Base-by-base conservation (phyloP, 192 early-diverging fungal species). In the Linnemannia exigua region DNA sequence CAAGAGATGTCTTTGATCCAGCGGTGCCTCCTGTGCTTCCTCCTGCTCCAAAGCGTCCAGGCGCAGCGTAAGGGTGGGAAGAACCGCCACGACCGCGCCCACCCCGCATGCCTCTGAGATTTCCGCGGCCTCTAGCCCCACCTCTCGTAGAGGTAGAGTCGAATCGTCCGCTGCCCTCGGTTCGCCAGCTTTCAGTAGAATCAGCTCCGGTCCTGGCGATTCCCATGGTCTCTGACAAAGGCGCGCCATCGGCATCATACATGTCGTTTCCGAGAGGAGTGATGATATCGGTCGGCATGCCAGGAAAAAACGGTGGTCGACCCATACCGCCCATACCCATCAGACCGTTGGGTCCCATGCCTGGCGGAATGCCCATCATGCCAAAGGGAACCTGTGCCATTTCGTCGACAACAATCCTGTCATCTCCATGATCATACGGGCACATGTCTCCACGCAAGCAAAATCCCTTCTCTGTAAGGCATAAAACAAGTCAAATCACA, bases 401-500 rank as follows among this genome's bases (percentile, higher is more conserved):
- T 25, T 93, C 91, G 72, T 94, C 94, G 0, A 95, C 87, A 48
- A 95, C 89, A 48, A 95, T 96, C 73, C 90, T 88, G 81, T 95
- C 92, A 28, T 89, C 87, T 7, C 93, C 92, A 76, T 97, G 96
- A 87, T 95, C 95, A 80, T 90, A 97, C 0, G 92, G 94, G 74
- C 96, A 97, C 66, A 91, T 79, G 47, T 96, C 93, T n/a, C 96
- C 96, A 66, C 95, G 92, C 79, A 95, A 89, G 79, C 96, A 97
- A 71, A 89, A 94, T 41, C 96, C 96, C 74, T 92, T 92, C 67
- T 96, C 96, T 97, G 76, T 41, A 50, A 48, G 35, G 41, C 25
- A 63, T 38, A 87, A 37, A 17, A 14, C 22, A 44, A 67, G 22
- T 12, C 19, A 77, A 44, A 16, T 38, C 9, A 28, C 19, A 19